Evolutionary conservation across 2,329 filamentous ascomycete species (phyloP), one percentile per base, ranked within the genome.

Genomic region (Gaeumannomyces sp.): DNA sequence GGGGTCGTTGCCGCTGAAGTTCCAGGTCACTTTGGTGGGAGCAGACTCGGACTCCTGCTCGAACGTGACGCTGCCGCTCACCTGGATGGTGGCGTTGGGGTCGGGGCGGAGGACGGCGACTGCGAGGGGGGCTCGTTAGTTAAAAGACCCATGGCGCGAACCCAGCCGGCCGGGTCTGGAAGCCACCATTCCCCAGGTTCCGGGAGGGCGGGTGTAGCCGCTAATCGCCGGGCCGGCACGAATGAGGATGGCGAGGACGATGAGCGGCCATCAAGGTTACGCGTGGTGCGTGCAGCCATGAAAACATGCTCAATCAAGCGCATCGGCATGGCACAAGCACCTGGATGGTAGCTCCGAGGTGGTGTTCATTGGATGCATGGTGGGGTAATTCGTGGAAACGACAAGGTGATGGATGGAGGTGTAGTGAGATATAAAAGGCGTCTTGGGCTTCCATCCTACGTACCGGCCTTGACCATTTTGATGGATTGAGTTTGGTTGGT

Each of bases 391-490:
- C 19, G 29, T 38, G 45, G 19, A 25, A 16, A 33, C 4, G 31
- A 33, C 22, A 53, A 61, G 59, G 31, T 31, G 13, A 63, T 3
- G 8, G 56, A 45, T 59, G 35, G 27, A 28, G 53, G n/a, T 50
- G 22, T 14, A 35, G 45, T 4, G 45, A 11, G 45, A 25, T 53
- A n/a, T 53, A n/a, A 53, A n/a, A 53, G 8, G 19, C 16, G 38
- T 19, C 2, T 16, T 50, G 16, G 16, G 45, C 45, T 25, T 58
- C 13, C 29, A 16, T 56, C 29, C 28, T 19, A 63, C 62, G 38
- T 87, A 96, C 92, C 92, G 83, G 94, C 93, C 87, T 97, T 97
- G 85, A 97, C 93, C 93, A 97, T 97, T 88, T 88, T 97, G 90
- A 82, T 81, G 82, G 81, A 72, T 82, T 73, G 75, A 66, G 71